Conservation (phyloP, 192 early-diverging fungal genomes). For the Coemansia sp. region DNA sequence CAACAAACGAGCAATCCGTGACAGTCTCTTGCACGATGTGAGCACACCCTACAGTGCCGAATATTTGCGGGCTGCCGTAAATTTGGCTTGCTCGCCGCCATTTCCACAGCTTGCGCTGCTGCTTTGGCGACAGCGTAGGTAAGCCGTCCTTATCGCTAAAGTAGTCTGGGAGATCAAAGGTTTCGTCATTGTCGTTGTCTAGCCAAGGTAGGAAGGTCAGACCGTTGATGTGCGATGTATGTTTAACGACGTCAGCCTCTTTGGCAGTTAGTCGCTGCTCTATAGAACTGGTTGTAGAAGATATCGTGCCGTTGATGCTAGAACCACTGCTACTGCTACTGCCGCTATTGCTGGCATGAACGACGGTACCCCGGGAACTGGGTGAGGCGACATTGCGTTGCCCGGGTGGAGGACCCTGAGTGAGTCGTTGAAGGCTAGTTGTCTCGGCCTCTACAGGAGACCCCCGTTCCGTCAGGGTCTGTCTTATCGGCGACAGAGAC, state of each 20-base stretch:
- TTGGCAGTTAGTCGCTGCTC: conserved; percentile 26
- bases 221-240: conserved; percentile 71
- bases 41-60: conserved; percentile 64
- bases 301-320: background rate
- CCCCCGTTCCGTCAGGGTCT: background rate
- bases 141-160: conserved; percentile 82
- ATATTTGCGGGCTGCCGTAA: conserved; percentile 66
- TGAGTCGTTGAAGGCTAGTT: background rate
- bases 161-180: conserved; percentile 52
- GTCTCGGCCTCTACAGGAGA: background rate
- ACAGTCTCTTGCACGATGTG: conserved; percentile 84
- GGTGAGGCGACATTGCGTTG: background rate
- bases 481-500: background rate
- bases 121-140: conserved; percentile 70
- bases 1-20: conserved; percentile 95
- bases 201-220: conserved; percentile 76
- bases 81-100: conserved; percentile 84
- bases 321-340: background rate
- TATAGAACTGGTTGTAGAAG: background rate
- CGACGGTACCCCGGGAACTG: background rate
- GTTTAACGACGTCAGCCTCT: conserved; percentile 64
- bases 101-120: conserved; percentile 66
- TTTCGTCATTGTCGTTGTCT: conserved; percentile 61
- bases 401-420: background rate
- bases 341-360: background rate